Percentiles rank a stretch among this genome's conserved stretches.
Conservation (phyloP, 176 grass and related monocot species). For the Zizania latifolia region DNA sequence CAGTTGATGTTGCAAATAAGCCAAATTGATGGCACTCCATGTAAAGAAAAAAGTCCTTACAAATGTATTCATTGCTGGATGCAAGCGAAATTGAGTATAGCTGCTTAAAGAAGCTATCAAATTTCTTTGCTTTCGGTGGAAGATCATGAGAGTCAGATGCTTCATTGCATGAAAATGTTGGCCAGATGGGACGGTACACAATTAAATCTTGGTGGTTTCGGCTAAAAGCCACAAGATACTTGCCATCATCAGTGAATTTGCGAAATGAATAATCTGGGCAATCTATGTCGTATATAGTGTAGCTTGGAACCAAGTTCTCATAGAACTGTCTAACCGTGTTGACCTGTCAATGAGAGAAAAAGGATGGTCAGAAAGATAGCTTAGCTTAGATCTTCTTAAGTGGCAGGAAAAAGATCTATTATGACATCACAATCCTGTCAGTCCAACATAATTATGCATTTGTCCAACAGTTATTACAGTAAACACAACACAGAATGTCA, state of each 20-base stretch:
- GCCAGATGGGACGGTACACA: conserved; percentile 78
- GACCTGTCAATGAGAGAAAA: conserved; percentile 41
- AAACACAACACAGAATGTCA: neutral
- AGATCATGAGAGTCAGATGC: conserved; percentile 52
- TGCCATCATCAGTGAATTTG: conserved; percentile 89
- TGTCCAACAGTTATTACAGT: neutral
- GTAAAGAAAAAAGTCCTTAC: conserved; percentile 92
- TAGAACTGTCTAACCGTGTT: conserved; percentile 84
- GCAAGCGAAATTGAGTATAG: conserved; percentile 73
- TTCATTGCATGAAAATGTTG: conserved; percentile 66
- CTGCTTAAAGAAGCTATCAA: conserved; percentile 75
- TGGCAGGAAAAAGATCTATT: neutral
- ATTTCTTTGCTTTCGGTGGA: conserved; percentile 49
- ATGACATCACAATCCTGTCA: neutral
- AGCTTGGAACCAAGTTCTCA: conserved; percentile 79
- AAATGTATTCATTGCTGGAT: conserved; percentile 76
- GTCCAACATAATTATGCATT: neutral
- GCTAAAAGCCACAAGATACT: conserved; percentile 85
- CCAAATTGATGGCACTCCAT: conserved; percentile 57
- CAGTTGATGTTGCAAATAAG: conserved; percentile 88
- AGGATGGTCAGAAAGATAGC: neutral
- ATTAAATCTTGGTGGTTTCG: conserved; percentile 83
- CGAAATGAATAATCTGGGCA: conserved; percentile 77
- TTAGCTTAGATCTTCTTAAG: neutral
- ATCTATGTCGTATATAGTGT: conserved; percentile 80